Percentiles rank a stretch among this genome's conserved stretches.
phyloP scores from a whole-genome alignment of 2,329 filamentous ascomycete species.

The Hymenoscyphus occultus region DNA sequence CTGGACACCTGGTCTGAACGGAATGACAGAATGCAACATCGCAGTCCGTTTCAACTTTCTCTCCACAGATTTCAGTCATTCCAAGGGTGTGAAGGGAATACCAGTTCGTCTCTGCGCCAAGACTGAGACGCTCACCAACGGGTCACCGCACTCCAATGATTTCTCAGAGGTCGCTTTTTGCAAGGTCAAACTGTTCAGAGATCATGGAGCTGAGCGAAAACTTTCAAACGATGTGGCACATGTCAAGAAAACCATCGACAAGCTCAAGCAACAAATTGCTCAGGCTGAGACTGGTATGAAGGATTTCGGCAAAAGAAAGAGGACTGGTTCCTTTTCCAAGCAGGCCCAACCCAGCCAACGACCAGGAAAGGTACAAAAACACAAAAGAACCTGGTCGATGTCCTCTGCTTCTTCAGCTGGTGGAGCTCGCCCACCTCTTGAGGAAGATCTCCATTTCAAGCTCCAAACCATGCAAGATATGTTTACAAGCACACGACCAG shows the following conservation, averaged over 20 bases:
- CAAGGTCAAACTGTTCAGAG: conserved; percentile 95
- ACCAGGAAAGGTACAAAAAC: conserved; percentile 81
- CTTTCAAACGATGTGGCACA: conserved; percentile 92
- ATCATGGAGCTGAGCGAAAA: conserved; percentile 93
- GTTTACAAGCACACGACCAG: conserved; percentile 79
- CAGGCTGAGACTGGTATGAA: conserved; percentile 70
- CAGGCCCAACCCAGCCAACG: conserved; percentile 50
- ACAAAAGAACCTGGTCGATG: conserved; percentile 94
- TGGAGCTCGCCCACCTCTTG: conserved; percentile 50
- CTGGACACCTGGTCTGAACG: conserved; percentile 74
- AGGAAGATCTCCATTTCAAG: conserved; percentile 78
- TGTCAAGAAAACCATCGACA: conserved; percentile 95
- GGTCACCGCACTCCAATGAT: conserved; percentile 47
- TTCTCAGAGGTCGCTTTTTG: conserved; percentile 81
- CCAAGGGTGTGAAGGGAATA: conserved; percentile 97
- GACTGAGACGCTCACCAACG: conserved; percentile 64
- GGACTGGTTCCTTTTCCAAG: conserved; percentile 45
- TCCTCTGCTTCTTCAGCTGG: conserved; percentile 69
- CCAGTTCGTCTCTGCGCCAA: conserved; percentile 91
- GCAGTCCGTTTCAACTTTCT: conserved; percentile 97
- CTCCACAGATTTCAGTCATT: conserved; percentile 97
- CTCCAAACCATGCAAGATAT: conserved; percentile 78
- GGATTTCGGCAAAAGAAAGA: conserved; percentile 64
- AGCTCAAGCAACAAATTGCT: conserved; percentile 87
- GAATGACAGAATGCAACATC: conserved; percentile 73